Conservation (phyloP, 108 stramenopile species). For the Cyclotella kingstonii region DNA sequence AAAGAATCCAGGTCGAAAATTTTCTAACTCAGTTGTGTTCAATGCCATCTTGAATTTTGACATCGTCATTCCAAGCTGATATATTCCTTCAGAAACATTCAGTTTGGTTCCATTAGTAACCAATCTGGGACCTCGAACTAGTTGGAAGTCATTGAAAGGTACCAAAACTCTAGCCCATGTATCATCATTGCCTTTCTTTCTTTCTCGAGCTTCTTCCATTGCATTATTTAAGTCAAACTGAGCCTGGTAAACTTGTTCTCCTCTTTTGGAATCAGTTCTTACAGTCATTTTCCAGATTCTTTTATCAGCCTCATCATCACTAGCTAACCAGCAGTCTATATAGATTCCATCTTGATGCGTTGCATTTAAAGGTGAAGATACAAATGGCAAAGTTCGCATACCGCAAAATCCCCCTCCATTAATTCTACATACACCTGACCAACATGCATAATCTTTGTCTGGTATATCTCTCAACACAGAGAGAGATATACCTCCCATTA, state of each 20-base stretch:
- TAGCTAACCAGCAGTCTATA: constrained; percentile 54
- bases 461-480: constrained; percentile 43
- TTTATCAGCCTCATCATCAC: constrained; percentile 67
- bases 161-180: constrained; percentile 56
- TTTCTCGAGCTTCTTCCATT: constrained; percentile 20
- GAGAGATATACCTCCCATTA: constrained; percentile 78
- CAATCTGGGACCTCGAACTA: constrained; percentile 68
- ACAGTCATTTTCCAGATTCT: constrained; percentile 79
- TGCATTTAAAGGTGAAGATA: constrained; percentile 45
- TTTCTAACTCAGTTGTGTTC: constrained; percentile 58
- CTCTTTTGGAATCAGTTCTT: constrained; percentile 51
- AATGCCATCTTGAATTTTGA: constrained; percentile 63
- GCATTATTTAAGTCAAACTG: constrained; percentile 48
- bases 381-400: constrained; percentile 67
- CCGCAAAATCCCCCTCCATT: constrained; percentile 86
- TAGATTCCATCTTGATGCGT: constrained; percentile 56
- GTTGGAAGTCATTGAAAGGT: constrained; percentile 60
- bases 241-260: constrained; percentile 76
- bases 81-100: constrained; percentile 59
- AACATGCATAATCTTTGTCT: constrained; percentile 51
- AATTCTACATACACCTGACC: constrained; percentile 70
- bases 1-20: constrained; percentile 80
- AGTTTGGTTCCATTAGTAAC: constrained; percentile 61
- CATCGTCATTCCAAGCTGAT: constrained; percentile 76
- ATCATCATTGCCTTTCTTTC: constrained; percentile 9